Conservation (phyloP, 768 basidiomycete genomes). For the Harrya chromipes region DNA sequence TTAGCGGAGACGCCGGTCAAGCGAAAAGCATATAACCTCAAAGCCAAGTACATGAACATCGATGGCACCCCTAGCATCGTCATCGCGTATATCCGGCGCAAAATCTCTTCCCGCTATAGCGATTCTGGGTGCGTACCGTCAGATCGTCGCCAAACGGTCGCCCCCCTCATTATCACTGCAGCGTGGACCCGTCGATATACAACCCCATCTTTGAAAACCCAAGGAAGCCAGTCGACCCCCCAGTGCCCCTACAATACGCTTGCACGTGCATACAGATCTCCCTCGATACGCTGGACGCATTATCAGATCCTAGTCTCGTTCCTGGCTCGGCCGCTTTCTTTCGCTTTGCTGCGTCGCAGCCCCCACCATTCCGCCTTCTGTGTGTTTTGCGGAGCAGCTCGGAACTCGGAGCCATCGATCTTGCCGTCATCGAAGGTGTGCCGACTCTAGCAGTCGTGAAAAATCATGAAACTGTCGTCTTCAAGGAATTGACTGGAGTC, state of each 20-base stretch:
- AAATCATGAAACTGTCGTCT: constrained; percentile 38
- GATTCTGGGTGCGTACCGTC: constrained; percentile 16
- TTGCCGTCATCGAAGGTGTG: constrained; percentile 42
- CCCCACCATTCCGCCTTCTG: constrained; percentile 41
- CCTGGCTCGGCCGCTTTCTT: constrained; percentile 40
- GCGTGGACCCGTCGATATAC: constrained; percentile 32
- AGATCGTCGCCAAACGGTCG: not conserved
- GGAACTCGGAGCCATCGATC: constrained; percentile 36
- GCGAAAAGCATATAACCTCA: constrained; percentile 52
- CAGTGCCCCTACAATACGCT: constrained; percentile 42
- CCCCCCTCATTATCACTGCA: constrained; percentile 8
- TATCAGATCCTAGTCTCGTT: constrained; percentile 40
- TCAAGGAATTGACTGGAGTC: constrained; percentile 39
- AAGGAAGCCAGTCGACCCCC: constrained; percentile 40
- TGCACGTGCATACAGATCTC: constrained; percentile 42
- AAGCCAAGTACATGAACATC: constrained; percentile 57
- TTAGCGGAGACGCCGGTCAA: constrained; percentile 49
- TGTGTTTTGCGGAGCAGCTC: constrained; percentile 36
- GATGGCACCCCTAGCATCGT: constrained; percentile 47
- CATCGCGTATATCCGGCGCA: constrained; percentile 50
- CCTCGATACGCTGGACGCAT: constrained; percentile 41
- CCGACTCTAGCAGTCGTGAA: constrained; percentile 45
- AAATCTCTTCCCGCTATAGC: constrained; percentile 19
- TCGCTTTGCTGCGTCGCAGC: constrained; percentile 32
- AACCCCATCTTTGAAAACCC: constrained; percentile 32